These are phyloP conservation scores for Orbilia quercus DNA, from an alignment of 2,329 filamentous ascomycete genomes.

Conservation along the genomic window DNA sequence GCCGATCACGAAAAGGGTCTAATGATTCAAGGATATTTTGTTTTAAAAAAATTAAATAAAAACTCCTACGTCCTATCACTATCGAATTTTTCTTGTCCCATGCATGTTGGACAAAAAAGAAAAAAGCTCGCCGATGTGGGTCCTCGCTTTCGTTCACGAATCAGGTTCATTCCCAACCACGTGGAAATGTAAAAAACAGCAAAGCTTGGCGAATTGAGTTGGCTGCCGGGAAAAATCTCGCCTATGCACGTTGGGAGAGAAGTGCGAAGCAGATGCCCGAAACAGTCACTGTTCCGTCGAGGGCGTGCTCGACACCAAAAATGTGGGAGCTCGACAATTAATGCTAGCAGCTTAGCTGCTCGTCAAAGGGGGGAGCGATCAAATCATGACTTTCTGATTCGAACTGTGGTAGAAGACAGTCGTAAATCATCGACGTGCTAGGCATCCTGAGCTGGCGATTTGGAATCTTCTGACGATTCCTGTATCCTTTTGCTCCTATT, in stretches of 20 bases:
- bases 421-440: background rate
- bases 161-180: constrained; percentile 47
- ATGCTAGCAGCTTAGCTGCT: background rate
- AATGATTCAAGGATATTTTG: constrained; percentile 15
- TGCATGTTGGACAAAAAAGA: constrained; percentile 3
- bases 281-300: background rate
- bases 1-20: constrained; percentile 12
- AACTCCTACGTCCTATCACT: too few relatives aligned
- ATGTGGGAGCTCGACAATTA: constrained; percentile 8
- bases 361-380: background rate
- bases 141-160: constrained; percentile 50
- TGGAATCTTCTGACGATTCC: constrained; percentile 4
- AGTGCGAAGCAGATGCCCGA: constrained; percentile 47
- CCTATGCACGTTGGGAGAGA: constrained; percentile 41
- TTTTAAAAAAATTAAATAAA: too few relatives aligned
- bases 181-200: constrained; percentile 39
- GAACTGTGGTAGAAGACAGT: background rate
- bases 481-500: background rate
- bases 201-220: constrained; percentile 43
- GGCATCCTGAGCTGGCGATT: background rate
- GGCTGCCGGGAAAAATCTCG: constrained; percentile 49
- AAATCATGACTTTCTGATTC: constrained; percentile 1
- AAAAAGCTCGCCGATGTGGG: constrained; percentile 31
- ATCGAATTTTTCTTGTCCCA: too few relatives aligned
- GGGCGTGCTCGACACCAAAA: background rate